Evolutionary conservation across 2,329 filamentous ascomycete species (phyloP), one percentile per base, ranked within the genome.

Genomic region (Cryphonectria parasitica): DNA sequence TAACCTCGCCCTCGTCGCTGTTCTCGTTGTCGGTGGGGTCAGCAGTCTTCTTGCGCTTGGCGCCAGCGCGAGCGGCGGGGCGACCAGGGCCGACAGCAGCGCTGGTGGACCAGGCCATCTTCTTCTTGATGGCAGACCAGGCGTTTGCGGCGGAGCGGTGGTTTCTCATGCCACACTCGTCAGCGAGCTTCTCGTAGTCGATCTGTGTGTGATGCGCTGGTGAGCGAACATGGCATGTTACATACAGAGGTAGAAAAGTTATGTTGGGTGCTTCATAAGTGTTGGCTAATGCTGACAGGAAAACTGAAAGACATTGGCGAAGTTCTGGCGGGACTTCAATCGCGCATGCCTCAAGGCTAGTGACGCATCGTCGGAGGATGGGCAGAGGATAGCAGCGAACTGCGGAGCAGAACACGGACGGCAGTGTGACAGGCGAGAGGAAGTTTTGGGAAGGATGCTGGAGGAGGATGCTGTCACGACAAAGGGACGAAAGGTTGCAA

Each of bases 151-250:
- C 71, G 25, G 68, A 71, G 49, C 71, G 71, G 19, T 54, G 68
- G 65, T 73, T 72, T 39, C 28, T 28, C 71, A 73, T 74, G 66
- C 28, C 52, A 2, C 72, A 31, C 72, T 93, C 87, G 81, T 90
- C 90, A 72, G 89, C 90, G 60, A 93, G 91, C 79, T 93, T 61
- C 19, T 63, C 65, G 31, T 70, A 73, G 19, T 73, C 72, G 25
- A 73, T 62, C 72, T 73, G 63, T 28, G 2, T 15, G n/a, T 13
- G 45, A 15, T 34, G 2, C 2, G 39, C 1, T 10, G 7, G 67
- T 71, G 25, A 71, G 66, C 34, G 13, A 17, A 28, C 25, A 28
- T 11, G 17, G 3, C 10, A 36, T 36, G n/a, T 15, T 25, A 54
- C 17, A 60, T n/a, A 28, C 28, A 41, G 34, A 36, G 15, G 34